A percentile compares a stretch with the other conserved stretches of the same genome.
Evolutionary conservation across 179 eudicot species (phyloP).

Genomic region (Silene noctiflora): DNA sequence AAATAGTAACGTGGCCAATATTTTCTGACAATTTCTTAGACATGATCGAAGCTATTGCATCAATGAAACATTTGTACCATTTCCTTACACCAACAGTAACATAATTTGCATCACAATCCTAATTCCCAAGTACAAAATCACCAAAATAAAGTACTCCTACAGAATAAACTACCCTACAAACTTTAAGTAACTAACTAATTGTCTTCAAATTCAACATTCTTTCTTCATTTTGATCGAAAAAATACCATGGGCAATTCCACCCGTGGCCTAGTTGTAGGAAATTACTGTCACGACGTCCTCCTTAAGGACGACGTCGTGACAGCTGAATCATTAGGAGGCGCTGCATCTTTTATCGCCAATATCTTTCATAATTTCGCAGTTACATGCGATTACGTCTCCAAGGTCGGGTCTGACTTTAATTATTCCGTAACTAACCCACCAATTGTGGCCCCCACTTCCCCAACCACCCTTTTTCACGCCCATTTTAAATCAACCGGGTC

Average conservation of each 20-base stretch:
- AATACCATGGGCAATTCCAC: slow-evolving; percentile 25
- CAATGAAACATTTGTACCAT: neutral
- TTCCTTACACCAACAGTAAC: no score
- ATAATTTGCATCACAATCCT: no score
- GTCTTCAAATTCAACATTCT: neutral
- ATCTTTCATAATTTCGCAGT: slow-evolving; percentile 46
- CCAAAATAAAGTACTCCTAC: no score
- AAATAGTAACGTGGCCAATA: neutral
- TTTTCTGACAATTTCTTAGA: neutral
- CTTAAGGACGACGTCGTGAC: slow-evolving; percentile 49
- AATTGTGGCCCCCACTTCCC: slow-evolving; percentile 35
- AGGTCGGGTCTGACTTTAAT: slow-evolving; percentile 71
- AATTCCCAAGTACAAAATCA: no score
- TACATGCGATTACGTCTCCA: slow-evolving; percentile 47
- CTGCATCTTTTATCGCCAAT: slow-evolving; percentile 83
- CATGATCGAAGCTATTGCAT: neutral
- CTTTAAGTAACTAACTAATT: no score
- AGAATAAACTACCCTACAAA: no score
- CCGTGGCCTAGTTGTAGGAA: slow-evolving; percentile 71
- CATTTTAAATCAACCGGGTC: slow-evolving; percentile 39
- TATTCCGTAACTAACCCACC: slow-evolving; percentile 47
- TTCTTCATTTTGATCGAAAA: neutral
- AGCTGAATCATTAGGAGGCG: slow-evolving; percentile 84
- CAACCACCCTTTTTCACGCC: slow-evolving; percentile 83
- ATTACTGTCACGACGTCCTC: slow-evolving; percentile 80